A percentile compares a stretch with the other conserved stretches of the same genome.
Conservation (phyloP, 306 rosid genomes). For the Quercus glauca region DNA sequence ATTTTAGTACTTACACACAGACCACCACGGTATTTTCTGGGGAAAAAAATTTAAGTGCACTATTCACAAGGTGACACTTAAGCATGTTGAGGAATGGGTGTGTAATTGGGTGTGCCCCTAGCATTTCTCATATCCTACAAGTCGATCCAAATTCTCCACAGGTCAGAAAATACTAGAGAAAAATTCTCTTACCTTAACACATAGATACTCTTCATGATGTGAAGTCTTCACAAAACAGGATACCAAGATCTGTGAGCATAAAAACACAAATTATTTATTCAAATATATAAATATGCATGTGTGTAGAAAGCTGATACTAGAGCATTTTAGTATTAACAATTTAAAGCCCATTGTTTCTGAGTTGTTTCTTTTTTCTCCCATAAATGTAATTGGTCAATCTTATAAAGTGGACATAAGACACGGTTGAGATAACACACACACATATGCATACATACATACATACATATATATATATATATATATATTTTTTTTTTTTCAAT, state of each 20-base stretch:
- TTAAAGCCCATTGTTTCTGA: neutral
- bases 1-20: too few relatives aligned
- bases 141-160: neutral
- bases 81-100: too few relatives aligned
- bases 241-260: conserved; percentile 62
- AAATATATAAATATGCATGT: neutral
- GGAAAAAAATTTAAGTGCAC: too few relatives aligned
- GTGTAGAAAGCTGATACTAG: neutral
- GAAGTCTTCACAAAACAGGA: conserved; percentile 97
- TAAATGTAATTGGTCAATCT: neutral
- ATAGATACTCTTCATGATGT: conserved; percentile 80
- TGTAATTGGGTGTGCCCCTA: too few relatives aligned
- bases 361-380: neutral
- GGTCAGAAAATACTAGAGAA: neutral
- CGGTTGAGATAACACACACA: neutral
- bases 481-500: too few relatives aligned
- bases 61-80: too few relatives aligned
- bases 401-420: neutral
- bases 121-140: neutral
- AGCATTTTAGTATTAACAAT: neutral
- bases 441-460: rapidly evolving
- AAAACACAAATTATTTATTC: conserved; percentile 16
- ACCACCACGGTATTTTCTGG: too few relatives aligned
- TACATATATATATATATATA: rapidly evolving
- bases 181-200: conserved; percentile 73